These are phyloP conservation scores for Cinchona pubescens DNA, from an alignment of 257 asterid species.

Conservation along the genomic window DNA sequence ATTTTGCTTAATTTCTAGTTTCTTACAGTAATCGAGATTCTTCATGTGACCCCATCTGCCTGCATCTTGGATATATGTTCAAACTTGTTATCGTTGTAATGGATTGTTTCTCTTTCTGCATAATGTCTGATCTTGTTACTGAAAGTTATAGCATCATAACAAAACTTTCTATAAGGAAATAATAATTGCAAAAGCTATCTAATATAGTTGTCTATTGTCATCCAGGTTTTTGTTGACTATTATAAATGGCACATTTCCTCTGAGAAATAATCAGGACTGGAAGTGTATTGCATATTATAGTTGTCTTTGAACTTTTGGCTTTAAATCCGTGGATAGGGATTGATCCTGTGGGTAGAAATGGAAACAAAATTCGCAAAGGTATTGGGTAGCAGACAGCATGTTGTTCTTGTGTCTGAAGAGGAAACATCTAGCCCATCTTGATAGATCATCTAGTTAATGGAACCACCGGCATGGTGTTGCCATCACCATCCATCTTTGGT, in stretches of 20 bases:
- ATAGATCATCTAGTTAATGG: constrained; percentile 35
- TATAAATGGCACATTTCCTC: constrained; percentile 38
- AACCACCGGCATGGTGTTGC: constrained; percentile 35
- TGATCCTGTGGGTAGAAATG: constrained; percentile 52
- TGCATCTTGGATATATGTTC: neutral
- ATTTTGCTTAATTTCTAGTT: too few relatives aligned
- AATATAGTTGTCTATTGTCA: constrained; percentile 7
- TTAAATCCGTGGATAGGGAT: constrained; percentile 48
- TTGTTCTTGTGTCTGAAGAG: constrained; percentile 61
- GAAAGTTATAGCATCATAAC: neutral
- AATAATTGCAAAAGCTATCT: neutral
- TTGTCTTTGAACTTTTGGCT: constrained; percentile 36
- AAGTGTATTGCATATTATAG: constrained; percentile 28
- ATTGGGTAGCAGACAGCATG: constrained; percentile 58
- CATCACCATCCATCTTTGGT: constrained; percentile 33
- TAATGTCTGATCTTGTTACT: neutral
- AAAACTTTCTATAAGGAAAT: neutral
- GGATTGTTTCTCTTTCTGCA: neutral
- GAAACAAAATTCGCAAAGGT: constrained; percentile 65
- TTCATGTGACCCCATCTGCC: neutral
- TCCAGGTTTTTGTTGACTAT: constrained; percentile 34
- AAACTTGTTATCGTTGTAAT: neutral
- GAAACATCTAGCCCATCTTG: constrained; percentile 41
- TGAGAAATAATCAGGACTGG: constrained; percentile 38
- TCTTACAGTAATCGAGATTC: neutral